phyloP scores from a whole-genome alignment of 306 rosid species.

The Medicago ruthenica region DNA sequence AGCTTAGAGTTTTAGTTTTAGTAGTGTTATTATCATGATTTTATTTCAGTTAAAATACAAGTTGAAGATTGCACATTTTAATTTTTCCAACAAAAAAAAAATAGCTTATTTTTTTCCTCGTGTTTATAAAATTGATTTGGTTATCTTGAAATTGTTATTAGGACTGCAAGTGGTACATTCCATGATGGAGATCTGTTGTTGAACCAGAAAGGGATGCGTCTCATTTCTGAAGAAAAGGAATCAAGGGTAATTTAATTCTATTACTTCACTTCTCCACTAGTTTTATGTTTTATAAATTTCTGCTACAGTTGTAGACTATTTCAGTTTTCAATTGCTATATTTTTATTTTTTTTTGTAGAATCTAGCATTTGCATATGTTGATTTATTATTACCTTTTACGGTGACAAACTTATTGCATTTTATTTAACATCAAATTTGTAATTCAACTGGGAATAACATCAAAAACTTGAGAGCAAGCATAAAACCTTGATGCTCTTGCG shows the following conservation, averaged over 20 bases:
- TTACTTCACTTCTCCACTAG: background rate
- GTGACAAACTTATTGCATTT: background rate
- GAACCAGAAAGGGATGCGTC: constrained; percentile 89
- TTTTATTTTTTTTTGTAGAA: background rate
- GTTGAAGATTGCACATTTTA: constrained; percentile 5
- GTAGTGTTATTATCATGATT: constrained; percentile 1
- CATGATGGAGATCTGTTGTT: constrained; percentile 89
- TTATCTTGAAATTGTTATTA: constrained; percentile 31
- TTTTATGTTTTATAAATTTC: background rate
- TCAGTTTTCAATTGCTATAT: background rate
- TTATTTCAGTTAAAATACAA: background rate
- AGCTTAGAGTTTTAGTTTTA: background rate
- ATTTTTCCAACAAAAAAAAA: background rate
- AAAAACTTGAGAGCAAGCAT: too few species aligned
- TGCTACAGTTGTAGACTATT: background rate
- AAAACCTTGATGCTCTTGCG: too few species aligned
- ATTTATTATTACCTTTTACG: background rate
- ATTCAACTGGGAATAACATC: too few species aligned
- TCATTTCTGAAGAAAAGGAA: constrained; percentile 79
- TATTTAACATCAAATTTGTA: too few species aligned
- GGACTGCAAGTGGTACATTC: constrained; percentile 85
- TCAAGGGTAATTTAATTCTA: constrained; percentile 56
- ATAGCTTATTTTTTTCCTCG: background rate
- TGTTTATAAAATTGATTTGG: constrained; percentile 32
- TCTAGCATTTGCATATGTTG: constrained; percentile 2